Conservation (phyloP, 23 red algal genomes). For the Gracilaria domingensis region DNA sequence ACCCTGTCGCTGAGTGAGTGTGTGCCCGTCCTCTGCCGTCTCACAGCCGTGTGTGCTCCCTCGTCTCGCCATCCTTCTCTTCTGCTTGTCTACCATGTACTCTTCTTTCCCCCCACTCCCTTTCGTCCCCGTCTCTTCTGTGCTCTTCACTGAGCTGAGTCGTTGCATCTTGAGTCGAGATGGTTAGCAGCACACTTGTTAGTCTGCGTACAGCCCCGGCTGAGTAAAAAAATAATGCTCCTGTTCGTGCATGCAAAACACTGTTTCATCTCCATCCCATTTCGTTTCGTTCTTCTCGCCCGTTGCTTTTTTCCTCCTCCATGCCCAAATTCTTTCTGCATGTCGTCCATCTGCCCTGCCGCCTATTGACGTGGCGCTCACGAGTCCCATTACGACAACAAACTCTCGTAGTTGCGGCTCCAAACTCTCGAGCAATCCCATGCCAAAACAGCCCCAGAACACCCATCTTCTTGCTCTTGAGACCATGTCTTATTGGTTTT, state of each 20-base stretch:
- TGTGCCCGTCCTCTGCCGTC: background rate
- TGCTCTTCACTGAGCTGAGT: background rate
- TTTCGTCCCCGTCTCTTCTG: background rate
- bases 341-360: background rate
- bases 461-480: no score
- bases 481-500: no score
- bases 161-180: background rate
- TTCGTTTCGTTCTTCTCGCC: background rate
- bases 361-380: background rate
- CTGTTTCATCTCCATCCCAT: no score
- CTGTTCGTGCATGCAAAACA: background rate
- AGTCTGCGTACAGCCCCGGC: background rate
- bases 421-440: background rate
- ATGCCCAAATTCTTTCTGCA: background rate
- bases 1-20: slow-evolving; percentile 38
- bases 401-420: background rate
- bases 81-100: slow-evolving; percentile 11
- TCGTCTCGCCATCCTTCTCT: background rate
- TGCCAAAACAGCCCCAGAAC: background rate
- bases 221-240: slow-evolving; percentile 20
- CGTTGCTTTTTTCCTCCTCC: background rate
- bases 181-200: background rate
- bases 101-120: no score
- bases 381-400: background rate
- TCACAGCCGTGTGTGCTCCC: background rate